A percentile compares a stretch with the other conserved stretches of the same genome.
phyloP scores from a whole-genome alignment of 139 green algal species.

The Picocystis salinarum region DNA sequence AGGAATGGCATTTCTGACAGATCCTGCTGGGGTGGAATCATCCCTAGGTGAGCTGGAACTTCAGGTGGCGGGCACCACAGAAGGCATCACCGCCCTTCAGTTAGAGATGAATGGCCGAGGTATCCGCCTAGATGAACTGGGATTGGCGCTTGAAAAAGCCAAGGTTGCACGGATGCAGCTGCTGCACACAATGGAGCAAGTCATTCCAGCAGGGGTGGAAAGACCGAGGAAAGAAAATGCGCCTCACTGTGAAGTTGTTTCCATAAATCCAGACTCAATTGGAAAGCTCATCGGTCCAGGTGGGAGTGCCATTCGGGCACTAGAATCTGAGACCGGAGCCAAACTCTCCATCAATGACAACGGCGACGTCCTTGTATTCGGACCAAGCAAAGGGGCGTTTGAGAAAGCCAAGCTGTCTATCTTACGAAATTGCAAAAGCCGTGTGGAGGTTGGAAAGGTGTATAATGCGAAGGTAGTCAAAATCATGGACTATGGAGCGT shows the following conservation, averaged over 20 bases:
- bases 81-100: conserved; percentile 39
- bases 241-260: conserved; percentile 13
- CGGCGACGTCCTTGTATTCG: conserved; percentile 5
- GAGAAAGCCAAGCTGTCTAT: no score
- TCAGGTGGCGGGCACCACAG: conserved; percentile 28
- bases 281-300: conserved; percentile 25
- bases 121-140: conserved; percentile 23
- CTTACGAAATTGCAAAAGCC: no score
- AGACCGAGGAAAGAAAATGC: background rate
- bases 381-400: no score
- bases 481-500: no score
- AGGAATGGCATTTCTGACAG: conserved; percentile 12
- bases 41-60: conserved; percentile 47
- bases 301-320: conserved; percentile 20
- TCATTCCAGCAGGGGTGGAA: conserved; percentile 7
- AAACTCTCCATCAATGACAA: conserved; percentile 15
- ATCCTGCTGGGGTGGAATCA: conserved; percentile 36
- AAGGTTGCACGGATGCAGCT: conserved; percentile 10
- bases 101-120: conserved; percentile 44
- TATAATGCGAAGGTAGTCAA: no score
- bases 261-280: conserved; percentile 14
- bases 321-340: conserved; percentile 18
- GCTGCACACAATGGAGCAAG: conserved; percentile 25
- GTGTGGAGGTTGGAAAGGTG: no score
- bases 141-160: conserved; percentile 15